phyloP scores from a whole-genome alignment of 2,329 filamentous ascomycete genomes.

The Aspergillus sp. region DNA sequence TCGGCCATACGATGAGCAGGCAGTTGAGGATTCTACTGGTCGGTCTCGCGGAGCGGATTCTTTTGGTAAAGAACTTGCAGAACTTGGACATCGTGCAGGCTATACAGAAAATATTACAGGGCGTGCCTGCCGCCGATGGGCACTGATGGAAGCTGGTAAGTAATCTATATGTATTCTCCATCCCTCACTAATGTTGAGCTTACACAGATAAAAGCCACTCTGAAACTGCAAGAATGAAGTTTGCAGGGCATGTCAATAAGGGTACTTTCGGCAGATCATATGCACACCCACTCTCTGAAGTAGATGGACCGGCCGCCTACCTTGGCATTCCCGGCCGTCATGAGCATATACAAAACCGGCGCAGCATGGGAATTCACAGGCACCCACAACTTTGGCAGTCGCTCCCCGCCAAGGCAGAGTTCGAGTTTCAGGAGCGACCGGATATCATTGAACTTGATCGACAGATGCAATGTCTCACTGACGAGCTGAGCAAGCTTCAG shows the following conservation, averaged over 20 bases:
- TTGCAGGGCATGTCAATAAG: constrained; percentile 6
- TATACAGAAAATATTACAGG: constrained; percentile 19
- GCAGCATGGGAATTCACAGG: constrained; percentile 19
- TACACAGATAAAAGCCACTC: constrained; percentile 12
- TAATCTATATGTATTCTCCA: neutral
- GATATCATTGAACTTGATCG: constrained; percentile 8
- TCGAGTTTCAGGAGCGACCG: constrained; percentile 14
- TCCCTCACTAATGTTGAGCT: neutral
- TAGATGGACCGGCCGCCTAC: constrained; percentile 19
- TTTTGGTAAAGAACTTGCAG: constrained; percentile 18
- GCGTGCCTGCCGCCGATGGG: constrained; percentile 16
- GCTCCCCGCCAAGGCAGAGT: constrained; percentile 20
- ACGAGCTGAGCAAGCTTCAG: neutral
- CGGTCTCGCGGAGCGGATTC: constrained; percentile 12
- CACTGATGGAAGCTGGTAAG: constrained; percentile 18
- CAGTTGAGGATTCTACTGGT: constrained; percentile 11
- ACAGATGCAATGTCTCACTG: neutral
- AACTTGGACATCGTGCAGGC: constrained; percentile 14
- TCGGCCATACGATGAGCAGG: constrained; percentile 11
- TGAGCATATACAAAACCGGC: constrained; percentile 22
- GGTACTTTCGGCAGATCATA: constrained; percentile 12
- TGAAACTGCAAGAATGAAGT: constrained; percentile 11
- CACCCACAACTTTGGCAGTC: constrained; percentile 16
- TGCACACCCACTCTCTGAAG: constrained; percentile 15
- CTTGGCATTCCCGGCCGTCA: constrained; percentile 16